phyloP scores from a whole-genome alignment of 768 basidiomycete genomes.

The Mycena belliarum region DNA sequence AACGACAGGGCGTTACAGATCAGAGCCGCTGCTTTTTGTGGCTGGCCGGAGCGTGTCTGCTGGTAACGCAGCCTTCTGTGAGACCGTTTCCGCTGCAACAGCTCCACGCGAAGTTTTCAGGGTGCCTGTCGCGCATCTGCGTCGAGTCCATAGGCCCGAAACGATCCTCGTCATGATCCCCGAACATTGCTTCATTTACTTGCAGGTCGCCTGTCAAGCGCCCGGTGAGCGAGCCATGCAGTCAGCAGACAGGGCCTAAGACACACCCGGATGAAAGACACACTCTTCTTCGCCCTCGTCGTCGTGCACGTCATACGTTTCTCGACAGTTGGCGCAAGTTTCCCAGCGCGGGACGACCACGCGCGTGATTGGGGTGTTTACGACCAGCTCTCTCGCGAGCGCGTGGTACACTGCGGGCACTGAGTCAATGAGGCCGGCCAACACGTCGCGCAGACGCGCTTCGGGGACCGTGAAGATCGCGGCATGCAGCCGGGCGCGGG shows the following conservation, averaged over 20 bases:
- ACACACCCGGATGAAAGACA: conserved; percentile 51
- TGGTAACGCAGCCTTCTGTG: conserved; percentile 40
- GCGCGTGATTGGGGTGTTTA: conserved; percentile 35
- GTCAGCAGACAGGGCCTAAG: background rate
- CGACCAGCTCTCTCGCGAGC: conserved; percentile 45
- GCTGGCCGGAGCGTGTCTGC: conserved; percentile 34
- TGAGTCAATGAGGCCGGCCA: conserved; percentile 39
- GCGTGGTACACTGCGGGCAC: conserved; percentile 44
- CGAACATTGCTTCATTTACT: conserved; percentile 40
- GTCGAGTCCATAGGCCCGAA: conserved; percentile 49
- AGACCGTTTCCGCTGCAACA: conserved; percentile 47
- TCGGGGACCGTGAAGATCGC: conserved; percentile 46
- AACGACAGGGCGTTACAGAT: background rate
- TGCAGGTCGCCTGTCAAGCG: conserved; percentile 39
- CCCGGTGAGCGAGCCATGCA: background rate
- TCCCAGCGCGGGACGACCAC: conserved; percentile 47
- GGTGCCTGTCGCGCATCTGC: conserved; percentile 40
- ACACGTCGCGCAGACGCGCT: conserved; percentile 42
- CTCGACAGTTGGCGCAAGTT: conserved; percentile 46
- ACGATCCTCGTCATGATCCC: conserved; percentile 48
- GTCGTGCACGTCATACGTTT: conserved; percentile 45
- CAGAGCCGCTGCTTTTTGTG: conserved; percentile 37
- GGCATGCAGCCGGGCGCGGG: conserved; percentile 42
- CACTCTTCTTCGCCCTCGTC: conserved; percentile 45
- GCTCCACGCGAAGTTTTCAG: conserved; percentile 51